Evolutionary conservation across 1,284 basidiomycete species (phyloP), one percentile per base, ranked within the genome.

Genomic region (Schizopora paradoxa): DNA sequence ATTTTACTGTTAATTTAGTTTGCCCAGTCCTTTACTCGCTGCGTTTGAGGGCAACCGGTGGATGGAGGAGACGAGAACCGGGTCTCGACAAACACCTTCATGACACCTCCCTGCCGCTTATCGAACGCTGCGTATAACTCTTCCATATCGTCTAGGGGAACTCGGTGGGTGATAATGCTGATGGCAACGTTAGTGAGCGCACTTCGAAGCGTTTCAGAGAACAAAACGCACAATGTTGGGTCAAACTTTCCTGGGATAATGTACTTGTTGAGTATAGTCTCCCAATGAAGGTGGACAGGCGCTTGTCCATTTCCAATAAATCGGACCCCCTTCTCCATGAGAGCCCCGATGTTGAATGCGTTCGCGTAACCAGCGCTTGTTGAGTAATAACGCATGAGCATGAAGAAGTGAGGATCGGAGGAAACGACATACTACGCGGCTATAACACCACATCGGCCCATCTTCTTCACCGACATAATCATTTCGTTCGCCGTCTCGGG

Each of bases 241-340:
- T 87, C 82, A 54, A 89, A 80, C 58, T 82, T 83, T 22, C 80
- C 79, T 0, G 77, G 68, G 42, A 74, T 65, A 58, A 89, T 76
- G 51, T 74, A 77, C 33, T 79, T 71, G 49, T 82, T 64, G 41
- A 86, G 60, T 44, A 87, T 76, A 56, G 85, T 77, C 44, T 85
- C 66, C 83, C 84, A 87, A 65, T 86, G 88, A 42, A 73, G 69
- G 59, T 85, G 82, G 1, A 82, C 79, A 1, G 86, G 86, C 0
- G 85, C 85, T 64, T 82, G 79, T 1, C 82, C 82, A 54, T 83
- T 82, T 2, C 82, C 82, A 54, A 85, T 82, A 43, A 85, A 66
- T 52, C 81, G 66, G 14, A 84, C 65, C 1, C 79, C 79, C 62
- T 85, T 86, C 69, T 90, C 84, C 86, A 90, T 89, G 38, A 90